phyloP scores from a whole-genome alignment of 768 basidiomycete species.

The Lentinula aciculospora region DNA sequence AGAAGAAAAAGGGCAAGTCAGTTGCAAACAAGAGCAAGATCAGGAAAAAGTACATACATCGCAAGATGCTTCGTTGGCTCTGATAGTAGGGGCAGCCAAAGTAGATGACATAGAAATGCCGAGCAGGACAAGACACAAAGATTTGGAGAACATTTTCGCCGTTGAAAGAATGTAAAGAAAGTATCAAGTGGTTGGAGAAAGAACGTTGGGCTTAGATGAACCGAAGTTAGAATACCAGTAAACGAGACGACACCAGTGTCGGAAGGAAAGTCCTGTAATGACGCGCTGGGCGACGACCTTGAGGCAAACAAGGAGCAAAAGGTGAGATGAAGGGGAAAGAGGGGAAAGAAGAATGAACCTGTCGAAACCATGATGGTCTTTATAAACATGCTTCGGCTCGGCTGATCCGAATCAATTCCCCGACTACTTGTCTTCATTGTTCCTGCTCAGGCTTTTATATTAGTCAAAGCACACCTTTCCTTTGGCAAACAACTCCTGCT shows the following conservation, averaged over 20 bases:
- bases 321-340: neutral
- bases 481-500: neutral
- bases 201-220: slow-evolving; percentile 2
- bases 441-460: neutral
- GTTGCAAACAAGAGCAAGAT: neutral
- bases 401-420: neutral
- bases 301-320: slow-evolving; percentile 1
- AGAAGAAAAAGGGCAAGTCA: neutral
- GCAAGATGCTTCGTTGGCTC: neutral
- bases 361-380: neutral
- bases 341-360: neutral
- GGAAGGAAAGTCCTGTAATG: neutral
- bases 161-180: neutral
- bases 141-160: slow-evolving; percentile 7
- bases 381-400: neutral
- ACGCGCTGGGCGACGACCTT: slow-evolving; percentile 10
- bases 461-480: neutral
- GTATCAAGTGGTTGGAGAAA: slow-evolving; percentile 1
- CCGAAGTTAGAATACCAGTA: slow-evolving; percentile 1
- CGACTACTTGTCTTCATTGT: neutral
- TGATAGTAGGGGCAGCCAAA: neutral
- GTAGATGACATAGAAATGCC: neutral
- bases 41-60: neutral
- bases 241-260: slow-evolving; percentile 8
- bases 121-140: slow-evolving; percentile 1